phyloP scores from a whole-genome alignment of 2,329 filamentous ascomycete genomes.

The Penicillium sp. region DNA sequence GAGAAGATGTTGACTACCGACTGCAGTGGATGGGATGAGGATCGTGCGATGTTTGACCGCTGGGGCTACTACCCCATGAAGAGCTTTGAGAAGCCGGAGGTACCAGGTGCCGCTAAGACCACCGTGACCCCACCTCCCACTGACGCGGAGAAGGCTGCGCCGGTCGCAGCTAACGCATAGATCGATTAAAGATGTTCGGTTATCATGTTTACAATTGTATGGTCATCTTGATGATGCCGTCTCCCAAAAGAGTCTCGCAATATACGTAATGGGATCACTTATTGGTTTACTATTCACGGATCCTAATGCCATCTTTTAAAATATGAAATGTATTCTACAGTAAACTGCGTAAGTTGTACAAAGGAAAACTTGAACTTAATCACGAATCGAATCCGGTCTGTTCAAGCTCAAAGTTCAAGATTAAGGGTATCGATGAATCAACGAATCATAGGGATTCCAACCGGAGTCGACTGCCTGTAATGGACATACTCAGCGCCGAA shows the following conservation, averaged over 20 bases:
- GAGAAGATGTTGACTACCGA: constrained; percentile 95
- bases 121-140: constrained; percentile 9
- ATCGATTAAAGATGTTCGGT: background rate
- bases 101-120: constrained; percentile 1
- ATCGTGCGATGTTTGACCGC: constrained; percentile 75
- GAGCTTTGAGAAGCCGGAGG: constrained; percentile 47
- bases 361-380: background rate
- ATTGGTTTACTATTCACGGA: background rate
- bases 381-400: background rate
- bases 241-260: background rate
- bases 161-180: constrained; percentile 31
- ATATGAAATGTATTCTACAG: background rate
- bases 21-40: constrained; percentile 88
- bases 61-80: constrained; percentile 82
- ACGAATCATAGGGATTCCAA: constrained; percentile 76
- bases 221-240: background rate
- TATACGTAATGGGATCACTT: background rate
- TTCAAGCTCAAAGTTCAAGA: background rate
- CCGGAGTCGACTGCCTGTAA: constrained; percentile 69
- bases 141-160: constrained; percentile 26
- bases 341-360: background rate
- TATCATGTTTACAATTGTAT: background rate
- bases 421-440: constrained; percentile 22
- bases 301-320: background rate
- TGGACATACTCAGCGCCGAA: constrained; percentile 79